A percentile compares a stretch with the other conserved stretches of the same genome.
These are phyloP conservation scores for Halophytophthora polymorphica DNA, from an alignment of 352 stramenopile species.

Conservation along the genomic window DNA sequence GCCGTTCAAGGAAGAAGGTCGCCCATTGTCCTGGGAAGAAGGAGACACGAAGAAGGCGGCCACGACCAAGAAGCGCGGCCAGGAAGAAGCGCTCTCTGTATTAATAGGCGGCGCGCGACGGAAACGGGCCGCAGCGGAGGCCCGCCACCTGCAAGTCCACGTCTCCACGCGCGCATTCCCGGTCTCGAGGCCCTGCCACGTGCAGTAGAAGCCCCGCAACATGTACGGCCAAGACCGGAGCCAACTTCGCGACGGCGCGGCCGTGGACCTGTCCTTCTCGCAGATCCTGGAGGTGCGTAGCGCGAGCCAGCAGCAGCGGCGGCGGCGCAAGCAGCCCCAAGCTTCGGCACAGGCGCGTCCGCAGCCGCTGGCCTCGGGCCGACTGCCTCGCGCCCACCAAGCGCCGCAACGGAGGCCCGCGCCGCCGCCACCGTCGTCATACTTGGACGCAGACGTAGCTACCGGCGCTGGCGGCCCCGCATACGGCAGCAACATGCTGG, in stretches of 20 bases:
- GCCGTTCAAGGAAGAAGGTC: too few species aligned
- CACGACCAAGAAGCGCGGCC: not conserved
- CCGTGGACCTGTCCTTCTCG: conserved; percentile 75
- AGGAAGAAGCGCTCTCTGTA: not conserved
- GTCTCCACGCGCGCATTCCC: not conserved
- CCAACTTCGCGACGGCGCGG: conserved; percentile 25
- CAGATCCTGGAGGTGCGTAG: conserved; percentile 74
- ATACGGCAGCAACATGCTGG: conserved; percentile 36
- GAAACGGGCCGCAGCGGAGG: not conserved
- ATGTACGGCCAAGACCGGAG: conserved; percentile 43
- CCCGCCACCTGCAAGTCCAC: not conserved
- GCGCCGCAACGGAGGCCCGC: conserved; percentile 7
- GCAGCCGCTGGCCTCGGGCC: not conserved
- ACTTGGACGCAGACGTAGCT: conserved; percentile 7
- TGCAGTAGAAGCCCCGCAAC: conserved; percentile 6
- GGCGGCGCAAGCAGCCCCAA: conserved; percentile 19
- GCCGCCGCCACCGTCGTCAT: conserved; percentile 12
- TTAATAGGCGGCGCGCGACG: not conserved
- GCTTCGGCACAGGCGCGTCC: not conserved
- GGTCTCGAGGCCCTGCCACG: not conserved
- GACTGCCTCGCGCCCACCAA: conserved; percentile 1
- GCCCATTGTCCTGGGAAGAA: not conserved
- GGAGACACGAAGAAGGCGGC: not conserved
- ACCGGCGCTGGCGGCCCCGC: conserved; percentile 15
- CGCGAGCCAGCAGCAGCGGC: conserved; percentile 41